Conservation (phyloP, 192 early-diverging fungal genomes). For the Backusella parvicylindrica region DNA sequence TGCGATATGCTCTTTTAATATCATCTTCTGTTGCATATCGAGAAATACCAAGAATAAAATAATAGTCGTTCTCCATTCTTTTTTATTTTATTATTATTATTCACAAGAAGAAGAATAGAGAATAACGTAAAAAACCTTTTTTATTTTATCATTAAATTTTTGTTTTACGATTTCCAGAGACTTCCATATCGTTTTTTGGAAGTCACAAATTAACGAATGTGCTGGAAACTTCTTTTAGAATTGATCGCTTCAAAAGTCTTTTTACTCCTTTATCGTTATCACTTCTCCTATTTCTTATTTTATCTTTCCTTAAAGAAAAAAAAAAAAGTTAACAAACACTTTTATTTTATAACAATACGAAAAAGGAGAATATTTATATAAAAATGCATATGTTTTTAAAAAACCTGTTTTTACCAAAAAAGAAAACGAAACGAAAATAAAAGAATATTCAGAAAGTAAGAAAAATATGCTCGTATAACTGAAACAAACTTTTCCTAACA, state of each 20-base stretch:
- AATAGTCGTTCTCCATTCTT: conserved; percentile 64
- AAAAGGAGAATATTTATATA: background rate
- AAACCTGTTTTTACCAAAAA: background rate
- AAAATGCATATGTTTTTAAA: too few relatives aligned
- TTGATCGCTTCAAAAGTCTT: background rate
- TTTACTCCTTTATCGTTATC: background rate
- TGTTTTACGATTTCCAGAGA: background rate
- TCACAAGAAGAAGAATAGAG: background rate
- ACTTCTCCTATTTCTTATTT: background rate
- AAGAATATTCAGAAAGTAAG: background rate
- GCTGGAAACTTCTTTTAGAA: background rate
- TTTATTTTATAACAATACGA: background rate
- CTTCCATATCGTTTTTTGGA: background rate
- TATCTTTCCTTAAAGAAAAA: too few relatives aligned
- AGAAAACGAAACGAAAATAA: background rate
- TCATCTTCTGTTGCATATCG: conserved; percentile 30
- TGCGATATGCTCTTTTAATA: conserved; percentile 49
- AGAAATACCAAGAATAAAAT: conserved; percentile 5
- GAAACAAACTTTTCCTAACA: background rate
- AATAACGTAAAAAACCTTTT: background rate
- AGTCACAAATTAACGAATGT: conserved; percentile 4
- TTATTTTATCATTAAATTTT: background rate
- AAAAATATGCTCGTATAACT: background rate
- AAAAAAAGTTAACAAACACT: background rate
- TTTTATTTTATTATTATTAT: background rate